Base-by-base conservation (phyloP, 768 basidiomycete species). In the Tylopilus intermedius region DNA sequence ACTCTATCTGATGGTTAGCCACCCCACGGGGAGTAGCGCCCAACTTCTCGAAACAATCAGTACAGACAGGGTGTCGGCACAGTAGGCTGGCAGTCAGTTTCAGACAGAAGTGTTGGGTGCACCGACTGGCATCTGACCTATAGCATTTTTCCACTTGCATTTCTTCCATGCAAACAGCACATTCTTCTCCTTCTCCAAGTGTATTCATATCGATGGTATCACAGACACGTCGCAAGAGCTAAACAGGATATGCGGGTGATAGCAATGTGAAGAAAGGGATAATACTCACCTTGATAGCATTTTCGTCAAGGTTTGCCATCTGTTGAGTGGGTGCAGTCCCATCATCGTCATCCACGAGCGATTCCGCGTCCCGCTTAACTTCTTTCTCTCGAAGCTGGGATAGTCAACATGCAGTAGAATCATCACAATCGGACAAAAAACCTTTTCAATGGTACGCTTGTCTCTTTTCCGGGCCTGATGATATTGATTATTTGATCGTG, bases 141-240 rank as follows among this genome's bases (percentile, higher is more conserved):
- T 65, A 57, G 9, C 55, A 62, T 18, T 63, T 60, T 40, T 5
- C 43, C 24, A 49, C 50, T 27, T 6, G 10, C 60, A 60, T 65
- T 3, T 33, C 44, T 8, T 62, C 53, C 49, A 62, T 51, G 38
- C 60, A 65, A 24, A 65, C 18, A 24, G 53, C 55, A 27, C 57
- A 65, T 50, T 58, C 58, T 45, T 63, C 63, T 40, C 27, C 52
- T 33, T 62, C 58, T 26, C 45, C 63, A 38, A 63, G 49, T 18
- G 60, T 54, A 26, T 62, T 64, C 57, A 57, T 63, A 33, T 54
- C 60, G 14, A 59, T 53, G 41, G 49, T 46, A n/a, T 62, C 50
- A 22, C 55, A 60, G 33, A 57, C 14, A 22, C n/a, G 14, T 45
- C 56, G 55, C 48, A 65, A 39, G 32, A 58, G 50, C 58, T 63